phyloP scores from a whole-genome alignment of 192 early-diverging fungal species.

The Fimicolochytrium jonesii region DNA sequence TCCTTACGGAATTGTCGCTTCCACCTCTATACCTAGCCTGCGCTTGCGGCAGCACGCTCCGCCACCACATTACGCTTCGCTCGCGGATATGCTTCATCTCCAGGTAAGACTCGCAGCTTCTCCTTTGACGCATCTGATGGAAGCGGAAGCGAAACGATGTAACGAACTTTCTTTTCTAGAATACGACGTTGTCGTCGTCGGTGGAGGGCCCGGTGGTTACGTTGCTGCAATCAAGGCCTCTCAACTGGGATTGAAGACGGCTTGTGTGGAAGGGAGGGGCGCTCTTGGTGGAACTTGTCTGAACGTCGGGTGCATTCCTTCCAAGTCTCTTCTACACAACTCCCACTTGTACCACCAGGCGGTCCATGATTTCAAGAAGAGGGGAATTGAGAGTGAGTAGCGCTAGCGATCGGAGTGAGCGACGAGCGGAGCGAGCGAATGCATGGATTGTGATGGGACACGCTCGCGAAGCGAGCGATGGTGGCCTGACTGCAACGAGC shows the following conservation, averaged over 20 bases:
- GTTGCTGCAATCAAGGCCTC: conserved; percentile 98
- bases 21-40: too few relatives aligned
- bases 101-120: not conserved
- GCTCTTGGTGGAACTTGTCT: conserved; percentile 96
- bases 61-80: too few relatives aligned
- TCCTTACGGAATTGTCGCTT: too few relatives aligned
- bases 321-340: conserved; percentile 98
- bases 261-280: conserved; percentile 94
- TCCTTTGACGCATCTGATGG: not conserved
- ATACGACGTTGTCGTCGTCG: conserved; percentile 37
- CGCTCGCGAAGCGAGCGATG: too few relatives aligned
- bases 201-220: conserved; percentile 97
- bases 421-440: too few relatives aligned
- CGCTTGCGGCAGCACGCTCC: too few relatives aligned
- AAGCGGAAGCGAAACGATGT: not conserved
- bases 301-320: conserved; percentile 99
- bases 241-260: conserved; percentile 96
- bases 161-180: not conserved
- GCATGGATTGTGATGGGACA: too few relatives aligned
- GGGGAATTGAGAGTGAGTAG: conserved; percentile 82
- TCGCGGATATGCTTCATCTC: conserved; percentile 15
- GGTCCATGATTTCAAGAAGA: conserved; percentile 82
- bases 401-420: not conserved
- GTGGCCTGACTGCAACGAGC: too few relatives aligned
- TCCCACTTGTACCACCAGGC: conserved; percentile 95